Percentiles rank a stretch among this genome's conserved stretches.
These are phyloP conservation scores for Suhomyces coccinellae DNA, from an alignment of 1,139 yeast species.

Conservation along the genomic window DNA sequence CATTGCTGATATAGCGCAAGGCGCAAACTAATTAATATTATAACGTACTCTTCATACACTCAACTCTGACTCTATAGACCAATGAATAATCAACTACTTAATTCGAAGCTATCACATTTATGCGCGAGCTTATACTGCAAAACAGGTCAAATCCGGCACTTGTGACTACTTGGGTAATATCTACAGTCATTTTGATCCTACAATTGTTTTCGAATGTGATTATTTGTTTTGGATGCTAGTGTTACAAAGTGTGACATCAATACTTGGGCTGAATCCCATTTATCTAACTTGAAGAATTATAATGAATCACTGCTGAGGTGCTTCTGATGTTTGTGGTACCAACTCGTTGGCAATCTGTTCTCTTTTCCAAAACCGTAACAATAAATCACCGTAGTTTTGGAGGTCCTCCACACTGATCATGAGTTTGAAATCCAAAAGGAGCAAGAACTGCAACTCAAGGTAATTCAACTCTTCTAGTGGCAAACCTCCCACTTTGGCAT, in stretches of 20 bases:
- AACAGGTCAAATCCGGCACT: too few species aligned
- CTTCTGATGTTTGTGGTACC: constrained; percentile 14
- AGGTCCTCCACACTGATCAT: constrained; percentile 89
- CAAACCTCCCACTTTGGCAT: constrained; percentile 96
- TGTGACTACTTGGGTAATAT: too few species aligned
- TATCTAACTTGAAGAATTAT: not conserved
- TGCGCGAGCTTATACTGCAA: too few species aligned
- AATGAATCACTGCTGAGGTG: constrained; percentile 12
- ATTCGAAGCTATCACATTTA: too few species aligned
- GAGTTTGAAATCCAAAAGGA: constrained; percentile 80
- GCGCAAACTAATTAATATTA: too few species aligned
- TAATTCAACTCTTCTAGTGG: constrained; percentile 93
- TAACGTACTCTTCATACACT: too few species aligned
- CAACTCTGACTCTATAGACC: too few species aligned
- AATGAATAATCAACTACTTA: too few species aligned
- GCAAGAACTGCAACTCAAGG: constrained; percentile 83
- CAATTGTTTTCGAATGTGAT: not conserved
- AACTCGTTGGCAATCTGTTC: constrained; percentile 51
- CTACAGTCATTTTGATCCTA: too few species aligned
- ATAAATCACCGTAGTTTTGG: constrained; percentile 84
- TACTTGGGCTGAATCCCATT: not conserved
- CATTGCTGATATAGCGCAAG: too few species aligned
- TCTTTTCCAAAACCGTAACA: constrained; percentile 80
- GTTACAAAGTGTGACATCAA: not conserved
- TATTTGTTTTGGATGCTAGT: not conserved